These are phyloP conservation scores for Scheffersomyces titani DNA, from an alignment of 1,139 yeast species.

Conservation along the genomic window DNA sequence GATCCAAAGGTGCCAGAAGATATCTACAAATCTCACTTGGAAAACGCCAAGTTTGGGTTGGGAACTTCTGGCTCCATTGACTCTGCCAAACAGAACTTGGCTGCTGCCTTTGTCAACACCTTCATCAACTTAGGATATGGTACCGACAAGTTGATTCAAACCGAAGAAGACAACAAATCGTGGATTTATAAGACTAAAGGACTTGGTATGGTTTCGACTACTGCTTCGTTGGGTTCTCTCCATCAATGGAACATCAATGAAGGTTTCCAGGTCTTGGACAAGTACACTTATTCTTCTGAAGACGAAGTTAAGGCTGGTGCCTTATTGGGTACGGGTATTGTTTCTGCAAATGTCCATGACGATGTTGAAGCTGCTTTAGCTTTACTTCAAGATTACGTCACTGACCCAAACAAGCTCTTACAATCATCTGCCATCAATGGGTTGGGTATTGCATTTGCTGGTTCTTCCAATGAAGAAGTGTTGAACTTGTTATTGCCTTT, in stretches of 20 bases:
- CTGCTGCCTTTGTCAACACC: conserved; percentile 92
- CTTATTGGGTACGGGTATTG: conserved; percentile 89
- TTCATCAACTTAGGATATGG: conserved; percentile 91
- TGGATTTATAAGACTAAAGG: conserved; percentile 96
- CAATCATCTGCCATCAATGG: conserved; percentile 87
- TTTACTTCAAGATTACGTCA: conserved; percentile 77
- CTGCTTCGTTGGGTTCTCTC: conserved; percentile 89
- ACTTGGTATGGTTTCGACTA: conserved; percentile 89
- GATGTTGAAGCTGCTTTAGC: conserved; percentile 94
- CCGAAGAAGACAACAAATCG: conserved; percentile 68
- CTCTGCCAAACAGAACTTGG: conserved; percentile 93
- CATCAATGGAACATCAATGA: conserved; percentile 91
- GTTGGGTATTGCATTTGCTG: conserved; percentile 93
- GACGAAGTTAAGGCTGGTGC: conserved; percentile 96
- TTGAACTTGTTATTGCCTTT: conserved; percentile 78
- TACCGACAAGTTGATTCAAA: conserved; percentile 76
- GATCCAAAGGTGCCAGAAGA: conserved; percentile 96
- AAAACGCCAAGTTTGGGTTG: conserved; percentile 58
- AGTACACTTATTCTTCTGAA: conserved; percentile 82
- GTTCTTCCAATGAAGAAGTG: conserved; percentile 86
- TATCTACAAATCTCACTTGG: conserved; percentile 87
- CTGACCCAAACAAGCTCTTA: conserved; percentile 49
- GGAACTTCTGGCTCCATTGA: conserved; percentile 72
- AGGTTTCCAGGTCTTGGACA: conserved; percentile 88
- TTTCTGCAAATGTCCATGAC: conserved; percentile 93